Percentiles rank a stretch among this genome's conserved stretches.
Evolutionary conservation across 225 moss, liverwort and hornwort species (phyloP).

Genomic region (Ulota crispa): DNA sequence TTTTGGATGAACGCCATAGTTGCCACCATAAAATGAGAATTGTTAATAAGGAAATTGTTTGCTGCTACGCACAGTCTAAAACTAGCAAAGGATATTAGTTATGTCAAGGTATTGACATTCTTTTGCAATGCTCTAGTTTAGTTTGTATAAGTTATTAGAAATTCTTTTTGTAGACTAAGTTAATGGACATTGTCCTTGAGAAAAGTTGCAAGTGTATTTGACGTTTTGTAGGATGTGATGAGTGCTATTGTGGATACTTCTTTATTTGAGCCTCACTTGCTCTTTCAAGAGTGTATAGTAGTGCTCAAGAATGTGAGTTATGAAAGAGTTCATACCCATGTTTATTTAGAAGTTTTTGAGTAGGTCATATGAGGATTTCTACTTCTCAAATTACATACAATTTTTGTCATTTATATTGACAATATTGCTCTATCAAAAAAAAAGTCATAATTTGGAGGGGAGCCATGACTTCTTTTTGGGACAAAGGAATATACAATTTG

Average conservation of each 20-base stretch:
- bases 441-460: no score
- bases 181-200: neutral
- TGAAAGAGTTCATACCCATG: no score
- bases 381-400: no score
- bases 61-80: neutral
- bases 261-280: neutral
- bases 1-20: conserved; percentile 4
- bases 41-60: neutral
- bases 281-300: neutral
- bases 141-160: neutral
- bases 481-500: no score
- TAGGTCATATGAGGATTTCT: no score
- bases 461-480: no score
- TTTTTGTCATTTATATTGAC: no score
- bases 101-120: neutral
- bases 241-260: neutral
- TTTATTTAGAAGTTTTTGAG: no score
- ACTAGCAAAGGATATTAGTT: neutral
- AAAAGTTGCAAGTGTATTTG: neutral
- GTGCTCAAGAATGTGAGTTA: no score
- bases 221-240: neutral
- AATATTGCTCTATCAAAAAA: no score
- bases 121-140: neutral
- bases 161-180: neutral
- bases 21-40: neutral